Conservation (phyloP, 345 rosid species). For the Salix exigua region DNA sequence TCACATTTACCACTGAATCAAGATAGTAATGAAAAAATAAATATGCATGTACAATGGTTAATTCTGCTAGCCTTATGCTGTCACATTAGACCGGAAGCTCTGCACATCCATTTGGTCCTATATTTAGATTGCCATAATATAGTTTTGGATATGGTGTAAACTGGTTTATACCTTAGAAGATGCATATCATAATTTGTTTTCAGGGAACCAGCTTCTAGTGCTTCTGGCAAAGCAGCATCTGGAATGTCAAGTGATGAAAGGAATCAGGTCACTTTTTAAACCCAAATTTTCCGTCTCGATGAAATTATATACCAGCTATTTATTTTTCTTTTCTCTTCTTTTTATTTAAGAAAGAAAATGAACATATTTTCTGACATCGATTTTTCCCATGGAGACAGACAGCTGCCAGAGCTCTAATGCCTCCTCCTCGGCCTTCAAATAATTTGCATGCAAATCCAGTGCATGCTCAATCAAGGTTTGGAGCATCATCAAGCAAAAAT, state of each 20-base stretch:
- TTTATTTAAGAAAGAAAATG: not conserved
- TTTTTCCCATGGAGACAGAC: slow-evolving; percentile 48
- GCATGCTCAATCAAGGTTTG: slow-evolving; percentile 54
- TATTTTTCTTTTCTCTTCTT: not conserved
- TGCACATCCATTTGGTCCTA: not conserved
- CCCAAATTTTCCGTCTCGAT: not conserved
- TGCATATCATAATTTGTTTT: slow-evolving; percentile 11
- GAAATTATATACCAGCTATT: not conserved
- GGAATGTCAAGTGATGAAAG: slow-evolving; percentile 97
- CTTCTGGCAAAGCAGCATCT: slow-evolving; percentile 86
- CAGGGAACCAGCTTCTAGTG: slow-evolving; percentile 96
- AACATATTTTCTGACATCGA: slow-evolving; percentile 12
- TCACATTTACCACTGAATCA: not conserved
- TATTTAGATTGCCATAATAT: not conserved
- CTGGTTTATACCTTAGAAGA: slow-evolving; percentile 1
- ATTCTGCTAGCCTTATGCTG: not conserved
- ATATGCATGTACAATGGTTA: not conserved
- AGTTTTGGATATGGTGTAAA: not conserved
- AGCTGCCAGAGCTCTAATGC: slow-evolving; percentile 87
- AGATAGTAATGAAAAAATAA: not conserved
- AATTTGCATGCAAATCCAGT: slow-evolving; percentile 30
- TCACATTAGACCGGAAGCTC: not conserved
- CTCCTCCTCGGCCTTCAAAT: slow-evolving; percentile 78
- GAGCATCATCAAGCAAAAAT: slow-evolving; percentile 56
- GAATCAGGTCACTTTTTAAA: slow-evolving; percentile 59